Conservation (phyloP, 208 protist genomes). For the Hexamita inflata region DNA sequence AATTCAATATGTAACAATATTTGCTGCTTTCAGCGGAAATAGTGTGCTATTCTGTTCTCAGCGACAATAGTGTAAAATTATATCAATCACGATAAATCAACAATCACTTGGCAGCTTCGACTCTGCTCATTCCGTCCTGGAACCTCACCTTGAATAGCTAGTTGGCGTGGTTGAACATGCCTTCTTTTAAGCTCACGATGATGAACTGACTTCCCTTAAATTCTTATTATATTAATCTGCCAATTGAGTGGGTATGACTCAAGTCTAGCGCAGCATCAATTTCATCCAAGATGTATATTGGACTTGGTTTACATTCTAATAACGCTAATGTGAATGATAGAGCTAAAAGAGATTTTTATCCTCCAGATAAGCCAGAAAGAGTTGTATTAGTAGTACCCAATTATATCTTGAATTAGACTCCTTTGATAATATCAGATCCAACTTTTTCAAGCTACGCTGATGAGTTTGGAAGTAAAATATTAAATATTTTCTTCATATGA, state of each 20-base stretch:
- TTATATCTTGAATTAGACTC: conserved; percentile 58
- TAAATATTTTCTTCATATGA: conserved; percentile 75
- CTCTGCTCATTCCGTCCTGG: conserved; percentile 53
- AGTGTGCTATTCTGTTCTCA: no score
- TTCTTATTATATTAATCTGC: conserved; percentile 80
- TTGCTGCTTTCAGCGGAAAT: no score
- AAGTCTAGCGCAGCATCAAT: conserved; percentile 97
- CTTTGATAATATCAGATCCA: conserved; percentile 9
- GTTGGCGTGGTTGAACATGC: conserved; percentile 97
- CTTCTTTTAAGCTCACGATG: conserved; percentile 92
- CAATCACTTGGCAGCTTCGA: no score
- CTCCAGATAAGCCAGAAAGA: conserved; percentile 86
- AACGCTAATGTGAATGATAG: conserved; percentile 94
- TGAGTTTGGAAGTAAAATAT: neutral
- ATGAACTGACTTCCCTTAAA: conserved; percentile 95
- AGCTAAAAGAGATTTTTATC: conserved; percentile 93
- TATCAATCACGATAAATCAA: no score
- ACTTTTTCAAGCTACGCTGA: neutral
- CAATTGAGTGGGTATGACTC: conserved; percentile 95
- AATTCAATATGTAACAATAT: no score
- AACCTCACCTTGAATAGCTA: conserved; percentile 92
- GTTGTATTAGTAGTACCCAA: conserved; percentile 87
- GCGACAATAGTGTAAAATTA: no score
- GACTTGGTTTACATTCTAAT: conserved; percentile 90
- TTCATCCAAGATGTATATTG: conserved; percentile 80